These are phyloP conservation scores for Hibiscus mutabilis DNA, from an alignment of 345 rosid species.

Conservation along the genomic window DNA sequence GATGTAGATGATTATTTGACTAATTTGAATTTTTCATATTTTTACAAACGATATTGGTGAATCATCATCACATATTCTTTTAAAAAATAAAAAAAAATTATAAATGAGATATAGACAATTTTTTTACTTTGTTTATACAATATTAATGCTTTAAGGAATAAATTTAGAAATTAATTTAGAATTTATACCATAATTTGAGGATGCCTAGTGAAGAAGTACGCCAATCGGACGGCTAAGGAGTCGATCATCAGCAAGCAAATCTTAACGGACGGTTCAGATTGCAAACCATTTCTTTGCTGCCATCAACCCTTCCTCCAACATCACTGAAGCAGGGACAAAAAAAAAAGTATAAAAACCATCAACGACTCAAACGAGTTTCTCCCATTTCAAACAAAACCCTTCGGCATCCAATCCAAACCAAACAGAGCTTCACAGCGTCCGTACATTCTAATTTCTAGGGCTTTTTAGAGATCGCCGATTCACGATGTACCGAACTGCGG, in stretches of 20 bases:
- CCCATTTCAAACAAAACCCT: not conserved
- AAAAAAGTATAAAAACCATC: too few relatives aligned
- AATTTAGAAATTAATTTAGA: too few relatives aligned
- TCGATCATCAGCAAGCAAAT: not conserved
- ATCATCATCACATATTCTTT: too few relatives aligned
- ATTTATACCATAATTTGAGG: too few relatives aligned
- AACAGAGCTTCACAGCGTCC: not conserved
- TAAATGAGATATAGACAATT: too few relatives aligned
- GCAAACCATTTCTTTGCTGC: not conserved
- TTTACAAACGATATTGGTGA: too few relatives aligned
- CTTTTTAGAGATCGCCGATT: conserved; percentile 16
- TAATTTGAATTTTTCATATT: too few relatives aligned
- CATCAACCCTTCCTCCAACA: not conserved
- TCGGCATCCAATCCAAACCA: not conserved
- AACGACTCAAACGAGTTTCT: not conserved
- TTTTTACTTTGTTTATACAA: too few relatives aligned
- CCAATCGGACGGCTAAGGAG: not conserved
- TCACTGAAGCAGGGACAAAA: not conserved
- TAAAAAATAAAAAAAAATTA: too few relatives aligned
- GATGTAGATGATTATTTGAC: too few relatives aligned
- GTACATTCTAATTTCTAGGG: not conserved
- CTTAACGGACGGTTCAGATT: not conserved
- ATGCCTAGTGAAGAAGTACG: not conserved
- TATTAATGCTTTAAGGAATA: too few relatives aligned
- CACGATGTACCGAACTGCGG: conserved; percentile 48